Conservation (phyloP, 768 basidiomycete species). For the Nidula microcarpa region DNA sequence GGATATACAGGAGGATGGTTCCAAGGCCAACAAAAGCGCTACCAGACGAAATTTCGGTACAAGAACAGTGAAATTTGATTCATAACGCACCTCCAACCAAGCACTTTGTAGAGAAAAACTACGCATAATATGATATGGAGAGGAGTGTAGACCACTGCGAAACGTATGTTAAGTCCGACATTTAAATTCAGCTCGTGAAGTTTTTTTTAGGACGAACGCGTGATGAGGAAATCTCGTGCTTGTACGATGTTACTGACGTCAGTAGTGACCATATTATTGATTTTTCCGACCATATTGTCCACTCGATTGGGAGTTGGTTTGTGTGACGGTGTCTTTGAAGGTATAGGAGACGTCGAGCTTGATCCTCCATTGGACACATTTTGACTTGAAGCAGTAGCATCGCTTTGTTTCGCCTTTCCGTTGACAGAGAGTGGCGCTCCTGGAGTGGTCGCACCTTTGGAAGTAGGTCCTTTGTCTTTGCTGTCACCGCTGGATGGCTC, state of each 20-base stretch:
- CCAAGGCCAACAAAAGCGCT: slow-evolving; percentile 55
- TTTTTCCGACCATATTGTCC: slow-evolving; percentile 62
- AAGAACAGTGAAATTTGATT: slow-evolving; percentile 35
- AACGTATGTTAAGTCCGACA: too few relatives aligned
- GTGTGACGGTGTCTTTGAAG: not conserved
- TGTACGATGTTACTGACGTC: slow-evolving; percentile 44
- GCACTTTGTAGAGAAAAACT: slow-evolving; percentile 39
- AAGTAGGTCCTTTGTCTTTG: slow-evolving; percentile 1
- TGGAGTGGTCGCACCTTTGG: slow-evolving; percentile 1
- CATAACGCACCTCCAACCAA: slow-evolving; percentile 43
- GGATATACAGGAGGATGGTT: slow-evolving; percentile 44
- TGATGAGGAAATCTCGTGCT: slow-evolving; percentile 29
- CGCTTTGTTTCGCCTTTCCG: not conserved
- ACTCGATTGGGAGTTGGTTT: not conserved
- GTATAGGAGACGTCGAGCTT: not conserved
- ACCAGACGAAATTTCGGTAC: slow-evolving; percentile 38
- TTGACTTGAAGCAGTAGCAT: not conserved
- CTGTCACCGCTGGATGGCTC: slow-evolving; percentile 15
- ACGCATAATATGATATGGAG: slow-evolving; percentile 35
- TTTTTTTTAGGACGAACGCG: not conserved
- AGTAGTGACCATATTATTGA: slow-evolving; percentile 75
- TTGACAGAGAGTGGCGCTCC: slow-evolving; percentile 12
- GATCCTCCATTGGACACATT: not conserved
- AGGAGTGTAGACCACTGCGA: slow-evolving; percentile 40
- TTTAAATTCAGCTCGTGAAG: too few relatives aligned